Evolutionary conservation across 352 stramenopile species (phyloP).

Genomic region (Albugo laibachii): DNA sequence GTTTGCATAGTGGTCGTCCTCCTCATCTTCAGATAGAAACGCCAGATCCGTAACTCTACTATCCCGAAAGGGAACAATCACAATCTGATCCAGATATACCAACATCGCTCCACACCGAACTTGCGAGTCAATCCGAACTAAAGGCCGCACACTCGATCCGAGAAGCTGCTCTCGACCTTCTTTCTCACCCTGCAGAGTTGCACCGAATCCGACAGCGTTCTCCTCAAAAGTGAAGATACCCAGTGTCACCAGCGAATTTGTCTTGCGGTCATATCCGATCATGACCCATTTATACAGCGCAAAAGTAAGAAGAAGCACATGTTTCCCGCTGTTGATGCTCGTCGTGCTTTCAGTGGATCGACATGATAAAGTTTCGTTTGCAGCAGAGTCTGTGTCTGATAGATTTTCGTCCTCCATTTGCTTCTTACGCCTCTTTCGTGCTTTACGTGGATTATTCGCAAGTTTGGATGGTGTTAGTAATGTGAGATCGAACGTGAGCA

Average conservation of each 20-base stretch:
- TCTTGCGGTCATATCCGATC: slow-evolving; percentile 42
- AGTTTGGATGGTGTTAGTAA: neutral
- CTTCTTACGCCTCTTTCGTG: slow-evolving; percentile 19
- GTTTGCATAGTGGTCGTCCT: slow-evolving; percentile 26
- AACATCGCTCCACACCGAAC: slow-evolving; percentile 64
- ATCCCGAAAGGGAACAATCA: slow-evolving; percentile 61
- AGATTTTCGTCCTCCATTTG: slow-evolving; percentile 1
- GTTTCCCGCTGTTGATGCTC: slow-evolving; percentile 41
- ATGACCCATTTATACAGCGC: slow-evolving; percentile 59
- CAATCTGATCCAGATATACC: slow-evolving; percentile 63
- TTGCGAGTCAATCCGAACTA: slow-evolving; percentile 45
- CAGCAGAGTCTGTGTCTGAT: neutral
- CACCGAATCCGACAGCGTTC: slow-evolving; percentile 58
- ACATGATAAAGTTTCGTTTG: neutral
- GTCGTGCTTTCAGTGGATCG: neutral
- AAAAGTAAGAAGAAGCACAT: slow-evolving; percentile 66
- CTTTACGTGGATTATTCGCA: neutral
- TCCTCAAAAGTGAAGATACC: slow-evolving; percentile 67
- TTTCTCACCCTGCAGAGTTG: slow-evolving; percentile 60
- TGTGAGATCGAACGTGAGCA: slow-evolving; percentile 51
- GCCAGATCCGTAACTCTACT: slow-evolving; percentile 60
- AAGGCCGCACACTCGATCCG: slow-evolving; percentile 27
- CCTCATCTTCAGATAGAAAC: slow-evolving; percentile 62
- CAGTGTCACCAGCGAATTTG: slow-evolving; percentile 28
- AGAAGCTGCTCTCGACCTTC: slow-evolving; percentile 56